Evolutionary conservation across 208 protist species (phyloP).

Genomic region (Trypanosoma cruzi): DNA sequence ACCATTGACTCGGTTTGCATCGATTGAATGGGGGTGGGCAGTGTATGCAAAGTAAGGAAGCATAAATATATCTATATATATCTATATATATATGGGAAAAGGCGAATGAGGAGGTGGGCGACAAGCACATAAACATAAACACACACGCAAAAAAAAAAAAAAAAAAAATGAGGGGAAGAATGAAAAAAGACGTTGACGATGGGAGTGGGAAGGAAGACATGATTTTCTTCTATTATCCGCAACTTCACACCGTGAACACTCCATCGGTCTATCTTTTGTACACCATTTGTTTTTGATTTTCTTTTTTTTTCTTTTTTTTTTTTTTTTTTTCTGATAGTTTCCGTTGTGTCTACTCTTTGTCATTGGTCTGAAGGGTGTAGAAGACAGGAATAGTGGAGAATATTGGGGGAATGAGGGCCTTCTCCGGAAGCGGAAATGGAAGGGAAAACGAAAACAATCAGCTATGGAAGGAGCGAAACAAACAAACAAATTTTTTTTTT

Average conservation of each 20-base stretch:
- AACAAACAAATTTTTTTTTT: too few relatives aligned
- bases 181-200: neutral
- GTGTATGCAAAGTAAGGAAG: neutral
- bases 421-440: too few relatives aligned
- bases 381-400: neutral
- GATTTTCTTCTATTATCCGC: neutral
- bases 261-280: too few relatives aligned
- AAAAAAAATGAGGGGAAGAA: slow-evolving; percentile 1
- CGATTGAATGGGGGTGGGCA: neutral
- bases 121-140: neutral
- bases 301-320: slow-evolving; percentile 9
- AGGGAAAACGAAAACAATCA: too few relatives aligned
- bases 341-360: neutral
- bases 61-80: slow-evolving; percentile 17
- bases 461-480: too few relatives aligned
- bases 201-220: neutral
- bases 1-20: neutral
- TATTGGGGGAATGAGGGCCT: too few relatives aligned
- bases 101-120: neutral
- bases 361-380: neutral
- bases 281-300: slow-evolving; percentile 18
- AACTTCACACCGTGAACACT: too few relatives aligned
- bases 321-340: neutral
- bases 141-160: neutral
- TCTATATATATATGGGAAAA: too few relatives aligned